A percentile compares a stretch with the other conserved stretches of the same genome.
Conservation (phyloP, 768 basidiomycete genomes). For the Trametes sanguinea region DNA sequence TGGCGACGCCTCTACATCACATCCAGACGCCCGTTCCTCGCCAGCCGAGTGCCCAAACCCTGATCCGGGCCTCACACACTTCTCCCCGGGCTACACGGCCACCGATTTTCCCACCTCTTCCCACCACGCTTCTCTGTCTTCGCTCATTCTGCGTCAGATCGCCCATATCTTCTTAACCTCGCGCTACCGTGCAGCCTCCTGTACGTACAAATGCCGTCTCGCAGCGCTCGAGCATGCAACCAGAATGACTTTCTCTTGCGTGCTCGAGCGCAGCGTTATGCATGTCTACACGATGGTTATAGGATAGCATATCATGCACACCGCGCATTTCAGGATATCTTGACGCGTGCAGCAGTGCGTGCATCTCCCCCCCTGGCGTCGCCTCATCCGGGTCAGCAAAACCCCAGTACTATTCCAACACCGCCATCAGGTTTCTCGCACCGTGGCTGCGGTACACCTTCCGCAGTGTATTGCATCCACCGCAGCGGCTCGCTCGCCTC, state of each 20-base stretch:
- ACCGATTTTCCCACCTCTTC: slow-evolving; percentile 3
- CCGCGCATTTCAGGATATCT: too few species aligned
- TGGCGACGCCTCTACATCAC: slow-evolving; percentile 4
- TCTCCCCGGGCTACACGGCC: slow-evolving; percentile 22
- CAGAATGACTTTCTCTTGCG: too few species aligned
- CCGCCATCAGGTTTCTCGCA: neutral
- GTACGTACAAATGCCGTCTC: neutral
- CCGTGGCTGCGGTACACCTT: neutral
- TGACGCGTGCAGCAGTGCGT: too few species aligned
- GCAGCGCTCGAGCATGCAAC: too few species aligned
- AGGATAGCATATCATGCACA: too few species aligned
- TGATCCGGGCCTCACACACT: slow-evolving; percentile 16
- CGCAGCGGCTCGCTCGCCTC: neutral
- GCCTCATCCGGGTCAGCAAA: neutral
- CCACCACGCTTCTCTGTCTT: neutral
- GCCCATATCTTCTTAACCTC: neutral
- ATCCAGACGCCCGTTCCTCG: neutral
- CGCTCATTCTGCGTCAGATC: neutral
- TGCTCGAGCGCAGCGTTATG: too few species aligned
- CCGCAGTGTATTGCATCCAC: neutral
- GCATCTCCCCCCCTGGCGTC: too few species aligned
- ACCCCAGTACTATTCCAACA: neutral
- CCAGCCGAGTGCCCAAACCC: slow-evolving; percentile 8
- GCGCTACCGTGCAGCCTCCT: neutral
- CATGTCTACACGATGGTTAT: too few species aligned